Conservation (phyloP, 352 stramenopile genomes). For the Phytopythium delawarense region DNA sequence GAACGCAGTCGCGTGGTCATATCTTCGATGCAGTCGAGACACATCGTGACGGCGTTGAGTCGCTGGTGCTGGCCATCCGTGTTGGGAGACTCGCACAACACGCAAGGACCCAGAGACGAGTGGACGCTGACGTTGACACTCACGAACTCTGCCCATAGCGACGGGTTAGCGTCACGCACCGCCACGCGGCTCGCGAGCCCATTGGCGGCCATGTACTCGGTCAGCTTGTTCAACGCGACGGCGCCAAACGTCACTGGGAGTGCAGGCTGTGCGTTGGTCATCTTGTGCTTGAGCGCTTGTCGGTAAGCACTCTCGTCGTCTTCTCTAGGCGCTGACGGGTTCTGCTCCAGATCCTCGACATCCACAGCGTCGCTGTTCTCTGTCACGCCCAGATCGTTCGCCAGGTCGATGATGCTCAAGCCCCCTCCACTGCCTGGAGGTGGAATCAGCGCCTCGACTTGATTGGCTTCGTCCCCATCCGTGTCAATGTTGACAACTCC, state of each 20-base stretch:
- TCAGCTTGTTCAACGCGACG: constrained; percentile 17
- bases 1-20: not conserved
- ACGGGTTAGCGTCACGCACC: constrained; percentile 28
- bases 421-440: not conserved
- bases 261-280: not conserved
- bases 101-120: constrained; percentile 20
- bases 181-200: constrained; percentile 23
- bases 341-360: not conserved
- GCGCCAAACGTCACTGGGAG: constrained; percentile 6
- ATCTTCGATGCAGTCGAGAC: constrained; percentile 31
- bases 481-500: not conserved
- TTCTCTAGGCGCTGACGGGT: not conserved
- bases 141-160: constrained; percentile 40
- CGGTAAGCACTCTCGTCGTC: not conserved
- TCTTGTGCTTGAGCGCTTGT: not conserved
- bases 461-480: not conserved
- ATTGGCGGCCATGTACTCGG: constrained; percentile 29
- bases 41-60: constrained; percentile 51
- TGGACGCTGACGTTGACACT: constrained; percentile 19
- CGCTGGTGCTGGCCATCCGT: constrained; percentile 36
- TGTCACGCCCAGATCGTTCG: not conserved
- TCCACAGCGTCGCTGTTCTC: not conserved
- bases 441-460: not conserved
- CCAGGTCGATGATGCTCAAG: not conserved
- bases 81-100: constrained; percentile 36